Evolutionary conservation across 345 rosid genomes (phyloP).

Genomic region (Boechera retrofracta): DNA sequence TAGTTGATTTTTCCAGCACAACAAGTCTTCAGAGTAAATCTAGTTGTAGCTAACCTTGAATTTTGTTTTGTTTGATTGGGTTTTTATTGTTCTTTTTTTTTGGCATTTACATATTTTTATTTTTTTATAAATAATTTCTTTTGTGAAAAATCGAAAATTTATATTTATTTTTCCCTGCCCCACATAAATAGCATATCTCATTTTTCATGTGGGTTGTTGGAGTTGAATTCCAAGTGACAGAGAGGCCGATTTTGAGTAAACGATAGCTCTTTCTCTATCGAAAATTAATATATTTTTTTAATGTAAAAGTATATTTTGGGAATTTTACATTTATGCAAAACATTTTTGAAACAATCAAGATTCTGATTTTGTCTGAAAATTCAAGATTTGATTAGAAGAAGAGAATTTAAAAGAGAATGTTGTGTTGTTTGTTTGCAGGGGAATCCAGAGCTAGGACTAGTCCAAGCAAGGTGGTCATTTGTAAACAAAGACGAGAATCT

Average conservation of each 20-base stretch:
- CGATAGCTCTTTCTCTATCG: not conserved
- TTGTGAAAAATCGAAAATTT: not conserved
- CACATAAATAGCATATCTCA: not conserved
- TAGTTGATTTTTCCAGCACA: not conserved
- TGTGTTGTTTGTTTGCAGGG: constrained; percentile 54
- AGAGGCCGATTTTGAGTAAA: not conserved
- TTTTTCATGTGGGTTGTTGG: constrained; percentile 12
- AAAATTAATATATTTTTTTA: not conserved
- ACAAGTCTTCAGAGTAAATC: constrained; percentile 10
- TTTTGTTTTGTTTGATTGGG: not conserved
- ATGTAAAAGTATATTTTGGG: not conserved
- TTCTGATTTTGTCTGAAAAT: not conserved
- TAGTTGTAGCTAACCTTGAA: constrained; percentile 21
- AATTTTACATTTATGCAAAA: not conserved
- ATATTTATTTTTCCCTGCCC: not conserved
- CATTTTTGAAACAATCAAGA: not conserved
- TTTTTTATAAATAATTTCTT: too few species aligned
- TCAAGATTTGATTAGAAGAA: constrained; percentile 1
- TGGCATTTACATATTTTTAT: not conserved
- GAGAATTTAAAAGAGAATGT: not conserved
- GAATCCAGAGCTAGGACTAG: constrained; percentile 79
- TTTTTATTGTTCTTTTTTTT: not conserved
- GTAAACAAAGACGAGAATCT: constrained; percentile 94
- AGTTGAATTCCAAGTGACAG: not conserved
- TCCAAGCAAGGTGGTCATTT: constrained; percentile 92